These are phyloP conservation scores for Raphanus sativus DNA, from an alignment of 345 rosid genomes.

Conservation along the genomic window DNA sequence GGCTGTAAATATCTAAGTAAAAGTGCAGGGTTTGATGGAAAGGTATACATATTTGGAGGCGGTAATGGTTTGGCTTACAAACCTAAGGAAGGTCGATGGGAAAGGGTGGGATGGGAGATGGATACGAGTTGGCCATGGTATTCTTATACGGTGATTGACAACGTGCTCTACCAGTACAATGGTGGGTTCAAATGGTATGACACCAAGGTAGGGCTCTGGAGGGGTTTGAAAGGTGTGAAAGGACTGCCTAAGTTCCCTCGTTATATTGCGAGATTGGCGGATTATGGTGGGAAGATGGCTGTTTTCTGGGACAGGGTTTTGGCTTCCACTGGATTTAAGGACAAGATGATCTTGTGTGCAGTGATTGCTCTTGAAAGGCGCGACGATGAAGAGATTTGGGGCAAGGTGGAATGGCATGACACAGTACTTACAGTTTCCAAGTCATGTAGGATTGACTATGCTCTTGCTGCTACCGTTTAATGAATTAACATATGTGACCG, in stretches of 20 bases:
- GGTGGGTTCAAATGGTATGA: conserved; percentile 6
- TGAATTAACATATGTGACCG: background rate
- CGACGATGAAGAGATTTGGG: conserved; percentile 48
- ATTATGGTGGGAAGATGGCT: conserved; percentile 35
- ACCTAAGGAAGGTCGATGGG: conserved; percentile 45
- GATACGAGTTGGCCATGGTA: conserved; percentile 47
- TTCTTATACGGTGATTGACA: conserved; percentile 54
- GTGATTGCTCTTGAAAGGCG: conserved; percentile 55
- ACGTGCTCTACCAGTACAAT: conserved; percentile 52
- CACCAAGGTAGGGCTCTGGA: background rate
- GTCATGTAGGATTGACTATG: conserved; percentile 43
- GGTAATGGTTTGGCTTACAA: background rate
- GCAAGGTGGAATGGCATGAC: conserved; percentile 53
- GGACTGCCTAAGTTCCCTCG: conserved; percentile 55
- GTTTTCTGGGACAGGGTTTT: conserved; percentile 62
- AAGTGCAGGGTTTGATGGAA: background rate
- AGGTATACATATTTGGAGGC: background rate
- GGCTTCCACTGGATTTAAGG: background rate
- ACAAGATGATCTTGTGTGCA: conserved; percentile 57
- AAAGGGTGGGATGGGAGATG: conserved; percentile 37
- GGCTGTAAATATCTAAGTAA: background rate
- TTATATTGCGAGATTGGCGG: background rate
- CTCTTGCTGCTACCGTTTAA: conserved; percentile 42
- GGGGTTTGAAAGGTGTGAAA: conserved; percentile 50
- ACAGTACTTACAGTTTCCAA: conserved; percentile 33